Base-by-base conservation (phyloP, 192 early-diverging fungal genomes). In the Podila epicladia region DNA sequence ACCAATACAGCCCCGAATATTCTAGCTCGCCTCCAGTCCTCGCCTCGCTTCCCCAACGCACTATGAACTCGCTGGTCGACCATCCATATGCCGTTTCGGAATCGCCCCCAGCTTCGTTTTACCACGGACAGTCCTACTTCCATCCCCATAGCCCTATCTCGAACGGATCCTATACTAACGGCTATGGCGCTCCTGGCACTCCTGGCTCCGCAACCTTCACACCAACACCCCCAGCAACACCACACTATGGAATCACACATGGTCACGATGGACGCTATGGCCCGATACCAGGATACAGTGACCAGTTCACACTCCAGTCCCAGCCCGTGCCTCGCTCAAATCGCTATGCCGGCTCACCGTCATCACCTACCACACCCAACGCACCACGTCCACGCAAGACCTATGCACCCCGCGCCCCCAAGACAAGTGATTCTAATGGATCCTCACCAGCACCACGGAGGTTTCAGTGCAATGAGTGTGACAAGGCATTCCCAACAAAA, bases 401-500 rank as follows among this genome's bases (percentile, higher is more conserved):
- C 49, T 67, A 72, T 65, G 24, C 53, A 55, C 15, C 26, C 57
- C 77, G 71, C 26, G 31, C 68, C n/a, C 77, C 70, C 67, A 80
- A 73, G 62, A 57, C 71, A 0, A 66, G 70, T 22, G 69, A 59
- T 15, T 26, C 57, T 1, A 20, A 37, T 8, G 71, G 71, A 8
- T 55, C 62, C 4, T 29, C 77, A 5, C 71, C 77, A 38, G 53
- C 67, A 0, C 77, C 77, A 11, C 66, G 71, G 28, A 66, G 77
- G 13, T 80, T 80, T 62, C 71, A 64, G 22, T 80, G 77, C 41
- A 62, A 57, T 6, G 77, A 80, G 58, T 80, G 77, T 57, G 77
- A 80, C 17, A 80, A 80, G 65, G 77, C 77, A 0, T 80, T 80
- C 71, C 77, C 77, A 2, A 80, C 77, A 6, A 80, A 80, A 55